A percentile compares a stretch with the other conserved stretches of the same genome.
Conservation (phyloP, 768 basidiomycete species). For the Pholiota molesta region DNA sequence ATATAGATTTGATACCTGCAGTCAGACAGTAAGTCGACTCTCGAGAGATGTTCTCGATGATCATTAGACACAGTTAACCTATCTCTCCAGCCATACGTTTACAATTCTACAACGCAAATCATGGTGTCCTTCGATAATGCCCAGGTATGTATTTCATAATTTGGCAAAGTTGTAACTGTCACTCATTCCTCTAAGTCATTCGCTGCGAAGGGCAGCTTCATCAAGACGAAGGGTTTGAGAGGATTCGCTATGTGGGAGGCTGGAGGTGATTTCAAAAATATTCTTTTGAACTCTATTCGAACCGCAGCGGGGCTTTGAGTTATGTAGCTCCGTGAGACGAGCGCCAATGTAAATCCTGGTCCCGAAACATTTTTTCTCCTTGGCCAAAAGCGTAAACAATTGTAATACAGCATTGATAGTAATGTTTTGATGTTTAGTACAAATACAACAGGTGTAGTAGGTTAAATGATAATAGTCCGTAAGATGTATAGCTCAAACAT, state of each 20-base stretch:
- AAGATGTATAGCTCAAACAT: conserved; percentile 5
- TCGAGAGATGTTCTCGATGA: not conserved
- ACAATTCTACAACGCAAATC: conserved; percentile 41
- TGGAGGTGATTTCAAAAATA: conserved; percentile 60
- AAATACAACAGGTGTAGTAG: not conserved
- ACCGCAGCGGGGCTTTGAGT: conserved; percentile 26
- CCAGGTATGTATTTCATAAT: conserved; percentile 27
- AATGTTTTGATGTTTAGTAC: not conserved
- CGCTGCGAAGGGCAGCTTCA: conserved; percentile 59
- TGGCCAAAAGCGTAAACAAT: too few species aligned
- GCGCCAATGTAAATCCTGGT: too few species aligned
- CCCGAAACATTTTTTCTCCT: too few species aligned
- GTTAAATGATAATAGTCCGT: not conserved
- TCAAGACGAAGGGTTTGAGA: conserved; percentile 49
- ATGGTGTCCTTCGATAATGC: conserved; percentile 56
- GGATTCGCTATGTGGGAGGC: conserved; percentile 79
- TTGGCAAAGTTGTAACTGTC: not conserved
- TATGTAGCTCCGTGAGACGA: not conserved
- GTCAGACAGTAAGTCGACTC: conserved; percentile 62
- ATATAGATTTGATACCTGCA: conserved; percentile 65
- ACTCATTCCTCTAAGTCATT: conserved; percentile 34
- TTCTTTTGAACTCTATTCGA: conserved; percentile 47
- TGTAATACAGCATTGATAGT: not conserved
- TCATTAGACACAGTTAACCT: not conserved
- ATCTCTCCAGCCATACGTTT: conserved; percentile 43